Percentiles rank a stretch among this genome's conserved stretches.
These are phyloP conservation scores for Kwoniella pini DNA, from an alignment of 768 basidiomycete genomes.

Conservation along the genomic window DNA sequence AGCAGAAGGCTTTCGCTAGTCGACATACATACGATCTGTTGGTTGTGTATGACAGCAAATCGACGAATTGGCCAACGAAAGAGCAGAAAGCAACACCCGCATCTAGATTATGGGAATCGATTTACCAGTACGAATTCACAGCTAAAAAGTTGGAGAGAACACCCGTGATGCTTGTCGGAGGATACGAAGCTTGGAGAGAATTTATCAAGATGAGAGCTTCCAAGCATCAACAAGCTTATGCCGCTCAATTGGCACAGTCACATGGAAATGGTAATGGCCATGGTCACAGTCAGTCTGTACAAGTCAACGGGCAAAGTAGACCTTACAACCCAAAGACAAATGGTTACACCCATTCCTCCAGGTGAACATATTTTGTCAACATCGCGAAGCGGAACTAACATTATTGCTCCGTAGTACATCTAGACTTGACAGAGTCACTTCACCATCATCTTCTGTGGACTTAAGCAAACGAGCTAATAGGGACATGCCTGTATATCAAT, in stretches of 20 bases:
- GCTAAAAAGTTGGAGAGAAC: conserved; percentile 63
- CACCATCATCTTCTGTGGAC: conserved; percentile 16
- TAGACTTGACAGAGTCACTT: conserved; percentile 17
- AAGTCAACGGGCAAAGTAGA: conserved; percentile 16
- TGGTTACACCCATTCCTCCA: conserved; percentile 8
- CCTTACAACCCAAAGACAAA: conserved; percentile 9
- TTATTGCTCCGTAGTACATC: background rate
- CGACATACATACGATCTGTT: conserved; percentile 87
- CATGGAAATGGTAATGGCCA: conserved; percentile 9
- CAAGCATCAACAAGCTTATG: conserved; percentile 25
- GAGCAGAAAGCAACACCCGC: conserved; percentile 60
- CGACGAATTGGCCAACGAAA: conserved; percentile 59
- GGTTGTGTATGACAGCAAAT: conserved; percentile 70
- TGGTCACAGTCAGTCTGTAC: conserved; percentile 2
- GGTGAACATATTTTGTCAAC: background rate
- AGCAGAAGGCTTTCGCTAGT: conserved; percentile 73
- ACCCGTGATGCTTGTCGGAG: conserved; percentile 82
- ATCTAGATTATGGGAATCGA: conserved; percentile 65
- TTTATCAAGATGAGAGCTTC: conserved; percentile 57
- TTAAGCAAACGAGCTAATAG: conserved; percentile 30
- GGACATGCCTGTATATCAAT: conserved; percentile 49
- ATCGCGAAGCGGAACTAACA: conserved; percentile 6
- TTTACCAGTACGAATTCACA: conserved; percentile 70
- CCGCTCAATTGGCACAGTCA: conserved; percentile 26
- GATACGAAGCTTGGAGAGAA: conserved; percentile 75